A percentile compares a stretch with the other conserved stretches of the same genome.
phyloP scores from a whole-genome alignment of 2,329 filamentous ascomycete species.

The Fonsecaea pedrosoi region DNA sequence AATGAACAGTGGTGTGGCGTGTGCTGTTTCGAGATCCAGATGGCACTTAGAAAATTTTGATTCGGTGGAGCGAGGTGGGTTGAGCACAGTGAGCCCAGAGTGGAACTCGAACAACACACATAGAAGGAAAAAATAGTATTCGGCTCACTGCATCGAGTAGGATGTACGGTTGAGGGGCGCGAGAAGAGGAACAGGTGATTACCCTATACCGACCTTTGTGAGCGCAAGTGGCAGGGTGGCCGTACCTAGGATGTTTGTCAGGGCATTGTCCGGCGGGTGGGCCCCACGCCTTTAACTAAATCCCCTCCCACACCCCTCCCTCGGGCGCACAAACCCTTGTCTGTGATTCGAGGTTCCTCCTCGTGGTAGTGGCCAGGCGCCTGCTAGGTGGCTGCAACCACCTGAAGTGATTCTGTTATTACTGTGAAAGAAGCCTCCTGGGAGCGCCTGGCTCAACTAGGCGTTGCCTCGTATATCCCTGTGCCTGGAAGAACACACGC shows the following conservation, averaged over 20 bases:
- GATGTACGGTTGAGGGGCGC: not conserved
- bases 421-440: no score
- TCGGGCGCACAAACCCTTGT: not conserved
- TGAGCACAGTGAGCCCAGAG: not conserved
- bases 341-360: not conserved
- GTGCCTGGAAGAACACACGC: not conserved
- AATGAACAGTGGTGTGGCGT: not conserved
- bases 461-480: not conserved
- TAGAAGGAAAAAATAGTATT: not conserved
- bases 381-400: not conserved
- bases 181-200: not conserved
- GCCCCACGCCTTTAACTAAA: not conserved
- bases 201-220: not conserved
- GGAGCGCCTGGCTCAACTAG: not conserved
- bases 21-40: slow-evolving; percentile 1
- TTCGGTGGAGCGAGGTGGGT: not conserved
- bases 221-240: not conserved
- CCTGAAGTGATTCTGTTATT: not conserved
- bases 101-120: not conserved
- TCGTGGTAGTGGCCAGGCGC: not conserved
- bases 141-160: not conserved
- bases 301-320: not conserved
- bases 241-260: not conserved
- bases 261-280: not conserved
- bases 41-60: not conserved